Evolutionary conservation across 208 protist species (phyloP), one percentile per base, ranked within the genome.

Genomic region (Crithidia acanthocephali): DNA sequence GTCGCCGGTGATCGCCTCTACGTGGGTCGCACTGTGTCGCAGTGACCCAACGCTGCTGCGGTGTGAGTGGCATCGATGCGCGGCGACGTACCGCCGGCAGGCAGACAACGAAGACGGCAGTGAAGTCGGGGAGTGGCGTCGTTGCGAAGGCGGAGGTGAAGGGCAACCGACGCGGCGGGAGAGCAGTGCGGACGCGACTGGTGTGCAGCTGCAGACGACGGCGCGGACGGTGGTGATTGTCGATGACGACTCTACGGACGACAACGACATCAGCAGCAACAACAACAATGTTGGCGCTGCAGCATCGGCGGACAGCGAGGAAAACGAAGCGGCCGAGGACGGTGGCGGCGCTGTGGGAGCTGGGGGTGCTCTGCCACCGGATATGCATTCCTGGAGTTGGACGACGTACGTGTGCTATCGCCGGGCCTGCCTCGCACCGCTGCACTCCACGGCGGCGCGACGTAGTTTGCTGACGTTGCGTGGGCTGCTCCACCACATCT

Each of bases 1-100:
- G 18, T 86, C 84, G 0, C 63, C 78, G 10, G 56, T 83, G 6
- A 61, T 93, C 8, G 73, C 83, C 10, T 83, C 84, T 0, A 88
- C 84, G 10, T 93, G 87, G 87, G 9, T 33, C 1, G 80, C 83
- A 28, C 77, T 93, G 33, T 85, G 82, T 44, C 84, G 85, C 30
- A 61, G 56, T 23, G 80, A 88, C 40, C 40, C 61, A 1, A 20
- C 33, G n/a, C 61, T 88, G 27, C 30, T 42, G 22, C 16, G 25
- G 15, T 61, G 58, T 9, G 81, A 87, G 56, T 88, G 78, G 83
- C 58, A 78, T 22, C 51, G 70, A 15, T 68, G 74, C 4, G 63
- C 68, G 0, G 52, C 67, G 0, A 52, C 45, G 27, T 68, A 68
- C n/a, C 5, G 22, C 13, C 16, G 18, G 28, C 18, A 40, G 27